phyloP scores from a whole-genome alignment of 768 basidiomycete species.

The Mycena venus region DNA sequence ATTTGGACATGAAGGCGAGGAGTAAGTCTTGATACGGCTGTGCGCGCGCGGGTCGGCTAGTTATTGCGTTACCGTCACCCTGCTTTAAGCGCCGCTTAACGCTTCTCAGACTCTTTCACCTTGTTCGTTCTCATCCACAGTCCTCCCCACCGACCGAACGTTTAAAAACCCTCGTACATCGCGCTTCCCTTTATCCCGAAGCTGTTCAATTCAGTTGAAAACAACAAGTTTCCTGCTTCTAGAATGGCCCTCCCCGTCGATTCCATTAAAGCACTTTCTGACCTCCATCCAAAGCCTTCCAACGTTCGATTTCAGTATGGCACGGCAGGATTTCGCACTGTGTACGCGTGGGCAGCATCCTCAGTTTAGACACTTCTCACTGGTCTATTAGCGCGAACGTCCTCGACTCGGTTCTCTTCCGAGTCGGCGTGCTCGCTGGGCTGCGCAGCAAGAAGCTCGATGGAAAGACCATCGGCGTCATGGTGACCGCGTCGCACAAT shows the following conservation, averaged over 20 bases:
- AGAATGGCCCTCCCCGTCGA: constrained; percentile 58
- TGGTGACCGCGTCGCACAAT: constrained; percentile 99
- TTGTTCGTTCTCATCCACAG: no score
- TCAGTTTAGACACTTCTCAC: constrained; percentile 26
- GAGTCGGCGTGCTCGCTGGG: constrained; percentile 91
- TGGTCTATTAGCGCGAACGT: constrained; percentile 64
- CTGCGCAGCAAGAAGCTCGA: constrained; percentile 93
- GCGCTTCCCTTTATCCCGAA: no score
- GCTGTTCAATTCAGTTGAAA: no score
- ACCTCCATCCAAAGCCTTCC: constrained; percentile 80
- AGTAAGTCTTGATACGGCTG: no score
- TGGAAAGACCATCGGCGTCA: constrained; percentile 94
- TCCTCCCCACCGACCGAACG: no score
- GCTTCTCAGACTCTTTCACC: no score
- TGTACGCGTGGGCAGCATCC: constrained; percentile 63
- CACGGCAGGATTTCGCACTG: constrained; percentile 93
- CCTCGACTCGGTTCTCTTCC: constrained; percentile 94
- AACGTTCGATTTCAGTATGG: constrained; percentile 87
- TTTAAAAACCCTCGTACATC: no score
- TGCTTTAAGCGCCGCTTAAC: no score
- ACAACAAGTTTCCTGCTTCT: no score
- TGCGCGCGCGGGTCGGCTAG: no score
- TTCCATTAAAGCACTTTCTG: constrained; percentile 62
- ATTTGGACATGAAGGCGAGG: constrained; percentile 65
- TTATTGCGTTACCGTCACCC: no score